Base-by-base conservation (phyloP, 2,329 filamentous ascomycete genomes). In the Polytolypa hystricis region DNA sequence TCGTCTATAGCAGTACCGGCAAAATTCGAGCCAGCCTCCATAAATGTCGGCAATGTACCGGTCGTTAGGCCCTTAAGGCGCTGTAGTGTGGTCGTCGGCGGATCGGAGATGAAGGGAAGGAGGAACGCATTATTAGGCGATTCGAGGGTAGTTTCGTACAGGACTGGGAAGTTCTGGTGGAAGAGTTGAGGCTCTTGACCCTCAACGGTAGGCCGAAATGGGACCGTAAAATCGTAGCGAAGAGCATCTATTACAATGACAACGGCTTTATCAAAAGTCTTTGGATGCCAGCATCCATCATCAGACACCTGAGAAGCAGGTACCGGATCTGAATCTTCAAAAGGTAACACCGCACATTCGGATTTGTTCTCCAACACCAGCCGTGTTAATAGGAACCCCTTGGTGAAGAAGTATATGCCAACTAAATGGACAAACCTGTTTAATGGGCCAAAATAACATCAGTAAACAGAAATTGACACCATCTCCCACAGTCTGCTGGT, bases 151-250 rank as follows among this genome's bases (percentile, higher is more conserved):
- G 80, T 86, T 51, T 94, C 84, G 64, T 95, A 81, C 17, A 96
- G 66, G 36, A 94, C 75, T 1, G 86, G 84, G 21, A 98, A 73
- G 4, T 86, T 81, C 56, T 98, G 82, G 60, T 95, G 87, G 58
- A 84, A 98, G 42, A 81, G 65, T 42, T 74, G 73, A 9, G 69
- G 62, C 28, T 56, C 48, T 21, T 70, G 62, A 33, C 54, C 53
- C 35, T 61, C 53, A 6, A 61, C 52, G 21, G 65, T 66, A 32
- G 64, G 53, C 47, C 69, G 60, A 42, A 81, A 79, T 1, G 91
- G 91, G 8, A 96, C 76, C 0, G 89, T 93, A 51, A 98, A 98
- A 60, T 98, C 91, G 62, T 98, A 98, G 42, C 91, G 81, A 40
- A 98, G 70, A 36, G 91, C 91, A 59, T 98, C 91, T 40, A 98